Conservation (phyloP, 352 stramenopile species). For the Aphanomyces stellatus region DNA sequence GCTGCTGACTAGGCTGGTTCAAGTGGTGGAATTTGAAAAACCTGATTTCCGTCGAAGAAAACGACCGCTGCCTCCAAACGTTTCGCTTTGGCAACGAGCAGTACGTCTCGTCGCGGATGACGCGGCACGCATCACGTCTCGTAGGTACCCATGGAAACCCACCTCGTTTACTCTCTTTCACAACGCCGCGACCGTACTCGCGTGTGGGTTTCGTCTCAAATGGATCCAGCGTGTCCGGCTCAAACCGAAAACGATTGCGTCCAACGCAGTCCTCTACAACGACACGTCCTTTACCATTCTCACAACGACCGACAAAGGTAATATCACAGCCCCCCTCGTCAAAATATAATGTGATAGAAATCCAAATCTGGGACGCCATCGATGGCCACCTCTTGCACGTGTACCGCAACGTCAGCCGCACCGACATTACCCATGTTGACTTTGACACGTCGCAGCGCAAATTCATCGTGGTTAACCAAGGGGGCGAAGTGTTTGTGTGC, state of each 20-base stretch:
- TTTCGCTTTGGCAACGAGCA: conserved; percentile 62
- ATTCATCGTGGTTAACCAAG: conserved; percentile 51
- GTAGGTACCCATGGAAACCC: conserved; percentile 41
- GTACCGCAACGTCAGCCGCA: conserved; percentile 38
- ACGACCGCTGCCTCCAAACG: conserved; percentile 50
- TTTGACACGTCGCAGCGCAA: conserved; percentile 61
- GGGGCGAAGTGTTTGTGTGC: conserved; percentile 53
- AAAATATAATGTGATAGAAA: conserved; percentile 27
- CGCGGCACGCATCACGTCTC: background rate
- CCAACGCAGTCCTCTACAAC: conserved; percentile 60
- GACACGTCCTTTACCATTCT: conserved; percentile 53
- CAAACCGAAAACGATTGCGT: conserved; percentile 49
- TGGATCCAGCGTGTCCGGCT: conserved; percentile 52
- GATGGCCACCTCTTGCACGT: conserved; percentile 46
- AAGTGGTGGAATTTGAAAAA: conserved; percentile 73
- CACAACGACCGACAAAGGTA: conserved; percentile 45
- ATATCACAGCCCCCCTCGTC: too few species aligned
- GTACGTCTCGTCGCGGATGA: conserved; percentile 17
- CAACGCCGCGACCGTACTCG: conserved; percentile 49
- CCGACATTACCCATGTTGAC: conserved; percentile 66
- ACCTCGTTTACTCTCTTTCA: conserved; percentile 55
- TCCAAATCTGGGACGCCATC: conserved; percentile 60
- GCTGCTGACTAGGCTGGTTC: conserved; percentile 37
- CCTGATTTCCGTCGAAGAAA: conserved; percentile 55
- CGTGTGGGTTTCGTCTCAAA: conserved; percentile 60